Base-by-base conservation (phyloP, 352 stramenopile species). In the Saprolegnia parasitica region DNA sequence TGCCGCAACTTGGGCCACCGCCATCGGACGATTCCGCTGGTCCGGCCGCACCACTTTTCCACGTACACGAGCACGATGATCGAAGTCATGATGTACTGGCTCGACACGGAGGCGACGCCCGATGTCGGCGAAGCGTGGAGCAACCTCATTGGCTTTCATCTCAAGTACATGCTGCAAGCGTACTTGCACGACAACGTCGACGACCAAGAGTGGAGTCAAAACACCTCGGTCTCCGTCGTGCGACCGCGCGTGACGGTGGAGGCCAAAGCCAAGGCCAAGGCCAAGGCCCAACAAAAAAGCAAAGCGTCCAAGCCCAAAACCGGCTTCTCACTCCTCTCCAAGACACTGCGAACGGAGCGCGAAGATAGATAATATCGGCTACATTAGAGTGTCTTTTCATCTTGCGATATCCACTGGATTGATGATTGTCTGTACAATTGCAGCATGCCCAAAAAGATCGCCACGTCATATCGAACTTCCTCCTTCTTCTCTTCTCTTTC, bases 121-220 rank as follows among this genome's bases (percentile, higher is more conserved):
- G 50, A 70, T n/a, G 39, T 70, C 11, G 63, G 63, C 16, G 63
- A 70, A 61, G 63, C 63, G 13, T 70, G 63, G 63, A 70, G 63
- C 54, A 70, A 70, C 46, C 8, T 70, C 4, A 47, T 61, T 42
- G 63, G 63, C 8, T 70, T 61, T 52, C 54, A 70, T 39, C 63
- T 70, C 47, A 70, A 70, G 54, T 70, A 49, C 26, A 70, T 70
- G 46, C 54, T 70, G 4, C 49, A 70, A 54, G 63, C 63, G 0
- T 70, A 61, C 23, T 21, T 70, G 0, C n/a, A 39, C 11, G 54
- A 61, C 0, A 24, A 49, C 13, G 46, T 70, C n/a, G 35, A 40
- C 49, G 46, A 62, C 9, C 4, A 3, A 37, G 63, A 46, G 39
- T 70, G 63, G 63, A 70, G 35, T 23, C 63, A 70, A 70, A 70